These are phyloP conservation scores for Leishmania major DNA, from an alignment of 208 protist species.

Conservation along the genomic window DNA sequence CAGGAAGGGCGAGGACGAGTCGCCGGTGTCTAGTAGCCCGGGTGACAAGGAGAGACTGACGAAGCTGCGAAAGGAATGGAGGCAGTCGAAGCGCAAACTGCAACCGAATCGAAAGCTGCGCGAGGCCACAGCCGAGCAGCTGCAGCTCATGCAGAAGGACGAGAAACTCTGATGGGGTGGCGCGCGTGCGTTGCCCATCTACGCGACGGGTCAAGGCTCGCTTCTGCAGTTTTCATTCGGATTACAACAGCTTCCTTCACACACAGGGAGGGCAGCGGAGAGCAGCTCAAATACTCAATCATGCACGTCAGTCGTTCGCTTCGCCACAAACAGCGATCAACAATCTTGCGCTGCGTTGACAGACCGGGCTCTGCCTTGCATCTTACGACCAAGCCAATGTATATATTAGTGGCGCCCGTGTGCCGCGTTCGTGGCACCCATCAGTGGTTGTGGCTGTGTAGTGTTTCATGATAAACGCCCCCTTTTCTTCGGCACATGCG, in stretches of 20 bases:
- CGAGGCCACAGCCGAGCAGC: slow-evolving; percentile 27
- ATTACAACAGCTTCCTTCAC: not conserved
- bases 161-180: not conserved
- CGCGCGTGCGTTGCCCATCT: not conserved
- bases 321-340: not conserved
- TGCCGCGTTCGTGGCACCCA: not conserved
- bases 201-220: no score
- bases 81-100: slow-evolving; percentile 29
- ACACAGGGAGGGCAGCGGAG: not conserved
- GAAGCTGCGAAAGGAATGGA: slow-evolving; percentile 39
- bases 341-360: not conserved
- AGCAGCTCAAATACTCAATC: not conserved
- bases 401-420: not conserved
- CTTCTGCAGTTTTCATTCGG: not conserved
- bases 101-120: slow-evolving; percentile 33
- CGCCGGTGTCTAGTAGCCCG: not conserved
- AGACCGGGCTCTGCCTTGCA: not conserved
- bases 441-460: not conserved
- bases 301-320: not conserved
- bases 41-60: slow-evolving; percentile 29
- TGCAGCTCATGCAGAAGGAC: slow-evolving; percentile 20
- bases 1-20: not conserved
- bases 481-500: not conserved
- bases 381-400: not conserved
- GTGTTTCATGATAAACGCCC: not conserved